phyloP scores from a whole-genome alignment of 371 early-diverging fungal genomes.

The Zychaea mexicana region DNA sequence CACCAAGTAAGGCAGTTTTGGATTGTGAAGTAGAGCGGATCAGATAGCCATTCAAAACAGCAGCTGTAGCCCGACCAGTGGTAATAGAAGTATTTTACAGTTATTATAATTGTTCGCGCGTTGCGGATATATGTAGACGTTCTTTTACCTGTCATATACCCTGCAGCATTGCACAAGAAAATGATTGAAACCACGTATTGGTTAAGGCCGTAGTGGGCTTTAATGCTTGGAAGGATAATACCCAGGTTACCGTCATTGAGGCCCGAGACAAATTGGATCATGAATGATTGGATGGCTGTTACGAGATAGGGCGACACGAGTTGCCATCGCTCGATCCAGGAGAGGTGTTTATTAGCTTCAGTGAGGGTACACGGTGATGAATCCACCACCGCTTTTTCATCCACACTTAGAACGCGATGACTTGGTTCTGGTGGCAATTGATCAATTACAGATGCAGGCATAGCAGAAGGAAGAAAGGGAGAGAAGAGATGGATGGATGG shows the following conservation, averaged over 20 bases:
- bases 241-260: conserved; percentile 30
- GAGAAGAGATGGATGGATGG: background rate
- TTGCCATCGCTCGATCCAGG: conserved; percentile 10
- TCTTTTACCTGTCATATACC: conserved; percentile 26
- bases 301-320: conserved; percentile 3
- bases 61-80: conserved; percentile 14
- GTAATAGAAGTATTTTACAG: too few species aligned
- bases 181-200: conserved; percentile 30
- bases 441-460: background rate
- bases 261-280: conserved; percentile 19
- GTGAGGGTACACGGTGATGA: background rate
- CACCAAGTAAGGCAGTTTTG: conserved; percentile 20
- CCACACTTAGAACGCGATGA: background rate
- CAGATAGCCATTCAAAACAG: conserved; percentile 27
- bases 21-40: conserved; percentile 16
- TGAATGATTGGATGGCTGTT: conserved; percentile 22
- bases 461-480: background rate
- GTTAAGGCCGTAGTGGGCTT: conserved; percentile 24
- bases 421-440: background rate
- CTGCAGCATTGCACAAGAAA: conserved; percentile 21
- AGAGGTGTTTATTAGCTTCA: background rate
- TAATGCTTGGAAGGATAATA: conserved; percentile 31
- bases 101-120: too few species aligned
- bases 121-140: too few species aligned
- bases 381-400: background rate